Percentiles rank a stretch among this genome's conserved stretches.
Conservation (phyloP, 1,284 basidiomycete species). For the Entoloma clypeatum region DNA sequence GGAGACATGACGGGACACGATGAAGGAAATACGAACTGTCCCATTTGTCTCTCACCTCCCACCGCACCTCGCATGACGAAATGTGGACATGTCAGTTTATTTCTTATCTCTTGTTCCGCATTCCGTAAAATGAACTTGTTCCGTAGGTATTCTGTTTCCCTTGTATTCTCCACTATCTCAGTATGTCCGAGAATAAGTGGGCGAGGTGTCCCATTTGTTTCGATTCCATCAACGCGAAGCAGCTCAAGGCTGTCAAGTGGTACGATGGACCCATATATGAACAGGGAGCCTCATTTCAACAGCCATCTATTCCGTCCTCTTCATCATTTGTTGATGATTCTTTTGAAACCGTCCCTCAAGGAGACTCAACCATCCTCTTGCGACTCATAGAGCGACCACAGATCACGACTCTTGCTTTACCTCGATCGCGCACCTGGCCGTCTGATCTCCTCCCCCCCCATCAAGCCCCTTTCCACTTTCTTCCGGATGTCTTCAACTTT, state of each 20-base stretch:
- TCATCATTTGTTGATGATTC: constrained; percentile 34
- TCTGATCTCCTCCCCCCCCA: constrained; percentile 89
- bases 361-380: constrained; percentile 70
- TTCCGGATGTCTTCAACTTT: constrained; percentile 87
- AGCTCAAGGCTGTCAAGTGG: constrained; percentile 93
- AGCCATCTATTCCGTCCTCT: constrained; percentile 48
- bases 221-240: constrained; percentile 87
- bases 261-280: constrained; percentile 45
- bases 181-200: constrained; percentile 81
- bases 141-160: constrained; percentile 82
- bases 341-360: constrained; percentile 38
- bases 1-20: constrained; percentile 36
- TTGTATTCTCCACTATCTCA: constrained; percentile 91
- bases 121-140: constrained; percentile 15
- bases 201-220: constrained; percentile 94
- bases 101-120: constrained; percentile 12
- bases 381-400: constrained; percentile 91
- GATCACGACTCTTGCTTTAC: constrained; percentile 93
- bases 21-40: constrained; percentile 77
- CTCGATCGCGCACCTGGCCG: constrained; percentile 90
- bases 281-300: constrained; percentile 34
- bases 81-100: constrained; percentile 85
- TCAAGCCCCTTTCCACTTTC: constrained; percentile 92
- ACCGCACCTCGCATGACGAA: constrained; percentile 95
- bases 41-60: constrained; percentile 92